Evolutionary conservation across 495 filamentous ascomycete genomes (phyloP).

Genomic region (Penicillium alfredii): DNA sequence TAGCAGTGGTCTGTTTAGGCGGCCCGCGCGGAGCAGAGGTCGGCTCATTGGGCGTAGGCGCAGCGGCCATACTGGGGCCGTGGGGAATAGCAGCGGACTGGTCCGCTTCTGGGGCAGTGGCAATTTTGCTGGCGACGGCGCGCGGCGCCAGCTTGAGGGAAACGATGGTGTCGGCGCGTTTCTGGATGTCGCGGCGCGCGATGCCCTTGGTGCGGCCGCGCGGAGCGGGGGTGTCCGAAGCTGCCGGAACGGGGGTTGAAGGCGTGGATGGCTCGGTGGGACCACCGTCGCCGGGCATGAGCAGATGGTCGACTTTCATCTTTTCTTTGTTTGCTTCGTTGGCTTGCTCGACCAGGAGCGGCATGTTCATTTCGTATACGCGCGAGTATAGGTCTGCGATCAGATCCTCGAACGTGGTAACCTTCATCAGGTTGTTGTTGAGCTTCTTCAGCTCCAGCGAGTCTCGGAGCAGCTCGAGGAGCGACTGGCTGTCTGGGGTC

Average conservation of each 20-base stretch:
- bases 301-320: slow-evolving; percentile 55
- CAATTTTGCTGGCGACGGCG: slow-evolving; percentile 20
- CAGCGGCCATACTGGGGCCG: slow-evolving; percentile 3
- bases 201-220: slow-evolving; percentile 54
- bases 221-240: slow-evolving; percentile 38
- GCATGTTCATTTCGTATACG: slow-evolving; percentile 58
- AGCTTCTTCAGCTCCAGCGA: slow-evolving; percentile 84
- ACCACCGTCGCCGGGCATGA: slow-evolving; percentile 37
- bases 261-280: slow-evolving; percentile 33
- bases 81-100: slow-evolving; percentile 9
- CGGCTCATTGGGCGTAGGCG: slow-evolving; percentile 16
- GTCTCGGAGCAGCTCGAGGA: slow-evolving; percentile 74
- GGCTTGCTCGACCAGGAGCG: slow-evolving; percentile 40
- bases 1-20: slow-evolving; percentile 2
- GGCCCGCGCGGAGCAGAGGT: slow-evolving; percentile 11
- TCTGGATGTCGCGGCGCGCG: slow-evolving; percentile 56
- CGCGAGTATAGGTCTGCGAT: slow-evolving; percentile 79
- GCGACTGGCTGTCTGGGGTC: slow-evolving; percentile 28
- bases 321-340: slow-evolving; percentile 50
- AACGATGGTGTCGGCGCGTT: slow-evolving; percentile 54
- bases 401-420: slow-evolving; percentile 78
- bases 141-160: slow-evolving; percentile 37
- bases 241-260: slow-evolving; percentile 28
- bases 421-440: slow-evolving; percentile 79
- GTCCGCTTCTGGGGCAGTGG: slow-evolving; percentile 22